These are phyloP conservation scores for Globisporangium lucens DNA, from an alignment of 352 stramenopile genomes.

Conservation along the genomic window DNA sequence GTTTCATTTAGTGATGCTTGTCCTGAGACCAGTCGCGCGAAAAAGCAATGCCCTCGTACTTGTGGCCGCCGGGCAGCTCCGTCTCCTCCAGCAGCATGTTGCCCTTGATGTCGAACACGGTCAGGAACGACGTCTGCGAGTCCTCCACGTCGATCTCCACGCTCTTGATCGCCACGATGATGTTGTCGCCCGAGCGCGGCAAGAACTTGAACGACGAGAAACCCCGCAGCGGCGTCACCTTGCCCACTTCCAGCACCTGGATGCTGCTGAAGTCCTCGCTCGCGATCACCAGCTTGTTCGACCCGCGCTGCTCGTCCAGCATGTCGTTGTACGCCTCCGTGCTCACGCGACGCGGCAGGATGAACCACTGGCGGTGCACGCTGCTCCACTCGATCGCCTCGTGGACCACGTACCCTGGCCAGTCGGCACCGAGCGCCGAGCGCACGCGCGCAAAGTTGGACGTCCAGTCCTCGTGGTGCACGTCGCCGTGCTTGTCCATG, in stretches of 20 bases:
- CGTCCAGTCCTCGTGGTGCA: conserved; percentile 94
- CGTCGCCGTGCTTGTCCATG: conserved; percentile 80
- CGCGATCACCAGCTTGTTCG: conserved; percentile 88
- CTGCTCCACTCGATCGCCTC: conserved; percentile 97
- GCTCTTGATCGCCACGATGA: conserved; percentile 94
- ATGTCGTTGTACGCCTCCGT: conserved; percentile 94
- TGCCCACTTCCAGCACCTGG: conserved; percentile 78
- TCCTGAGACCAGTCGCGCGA: conserved; percentile 69
- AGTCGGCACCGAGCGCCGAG: conserved; percentile 83
- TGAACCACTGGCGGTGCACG: conserved; percentile 95
- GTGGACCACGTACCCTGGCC: conserved; percentile 96
- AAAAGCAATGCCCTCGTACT: conserved; percentile 94
- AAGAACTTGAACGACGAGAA: conserved; percentile 96
- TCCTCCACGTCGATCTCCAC: conserved; percentile 89
- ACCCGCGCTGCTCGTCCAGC: conserved; percentile 91
- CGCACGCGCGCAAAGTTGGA: conserved; percentile 92
- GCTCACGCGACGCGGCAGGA: conserved; percentile 96
- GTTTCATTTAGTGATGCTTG: conserved; percentile 18
- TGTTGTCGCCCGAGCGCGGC: conserved; percentile 80
- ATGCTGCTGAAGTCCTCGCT: conserved; percentile 89
- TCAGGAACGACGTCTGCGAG: conserved; percentile 91
- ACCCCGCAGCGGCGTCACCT: conserved; percentile 79
- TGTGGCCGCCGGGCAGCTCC: conserved; percentile 86
- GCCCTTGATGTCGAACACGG: conserved; percentile 90
- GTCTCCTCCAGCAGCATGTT: conserved; percentile 90